These are phyloP conservation scores for Carpinus fangiana DNA, from an alignment of 306 rosid species.

Conservation along the genomic window DNA sequence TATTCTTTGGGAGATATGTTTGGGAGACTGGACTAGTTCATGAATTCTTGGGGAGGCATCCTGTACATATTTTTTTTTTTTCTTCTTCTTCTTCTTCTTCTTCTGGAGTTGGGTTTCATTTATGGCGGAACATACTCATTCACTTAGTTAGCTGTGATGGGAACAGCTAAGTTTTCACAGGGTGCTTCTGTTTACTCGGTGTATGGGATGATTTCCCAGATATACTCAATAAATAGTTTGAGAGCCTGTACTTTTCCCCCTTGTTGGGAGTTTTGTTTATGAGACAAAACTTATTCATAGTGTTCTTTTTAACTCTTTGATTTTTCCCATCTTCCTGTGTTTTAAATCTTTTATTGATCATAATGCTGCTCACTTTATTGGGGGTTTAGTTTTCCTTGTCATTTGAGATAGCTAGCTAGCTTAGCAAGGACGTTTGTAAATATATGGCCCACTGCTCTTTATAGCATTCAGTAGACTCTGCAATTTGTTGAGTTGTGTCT, in stretches of 20 bases:
- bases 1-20: slow-evolving; percentile 66
- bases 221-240: slow-evolving; percentile 36
- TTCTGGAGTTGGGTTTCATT: slow-evolving; percentile 45
- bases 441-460: background rate
- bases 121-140: slow-evolving; percentile 39
- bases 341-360: background rate
- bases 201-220: slow-evolving; percentile 41
- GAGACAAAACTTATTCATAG: slow-evolving; percentile 47
- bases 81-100: background rate
- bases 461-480: background rate
- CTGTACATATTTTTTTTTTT: slow-evolving; percentile 64
- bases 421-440: background rate
- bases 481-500: background rate
- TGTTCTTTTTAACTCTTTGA: slow-evolving; percentile 11
- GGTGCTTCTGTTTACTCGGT: slow-evolving; percentile 37
- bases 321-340: background rate
- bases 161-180: slow-evolving; percentile 26
- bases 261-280: slow-evolving; percentile 61
- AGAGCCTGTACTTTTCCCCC: slow-evolving; percentile 36
- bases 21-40: slow-evolving; percentile 46
- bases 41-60: slow-evolving; percentile 49
- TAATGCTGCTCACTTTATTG: background rate
- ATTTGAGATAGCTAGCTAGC: background rate
- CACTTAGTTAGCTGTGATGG: slow-evolving; percentile 30
- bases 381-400: background rate